phyloP scores from a whole-genome alignment of 139 green algal genomes.

The Chlamydomonas incerta region DNA sequence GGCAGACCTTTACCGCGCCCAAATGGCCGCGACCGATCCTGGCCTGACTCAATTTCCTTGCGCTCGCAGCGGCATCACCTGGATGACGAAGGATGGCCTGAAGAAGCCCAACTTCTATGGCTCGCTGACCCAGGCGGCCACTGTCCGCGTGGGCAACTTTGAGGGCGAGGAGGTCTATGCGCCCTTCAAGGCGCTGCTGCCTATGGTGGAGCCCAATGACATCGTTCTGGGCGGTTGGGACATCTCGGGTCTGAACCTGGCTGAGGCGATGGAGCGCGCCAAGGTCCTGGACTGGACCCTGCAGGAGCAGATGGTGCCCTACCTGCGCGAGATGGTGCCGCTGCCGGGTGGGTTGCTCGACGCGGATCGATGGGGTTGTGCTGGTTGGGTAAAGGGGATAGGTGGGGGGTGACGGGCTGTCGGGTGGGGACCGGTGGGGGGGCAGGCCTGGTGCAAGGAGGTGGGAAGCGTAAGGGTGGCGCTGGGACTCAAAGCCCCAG shows the following conservation, averaged over 20 bases:
- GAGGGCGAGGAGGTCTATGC: constrained; percentile 95
- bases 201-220: constrained; percentile 96
- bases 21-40: neutral
- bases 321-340: constrained; percentile 94
- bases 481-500: too few relatives aligned
- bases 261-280: constrained; percentile 93
- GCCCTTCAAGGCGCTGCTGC: constrained; percentile 92
- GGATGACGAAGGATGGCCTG: constrained; percentile 98
- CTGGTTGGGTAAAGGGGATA: too few relatives aligned
- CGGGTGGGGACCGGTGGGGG: too few relatives aligned
- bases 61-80: constrained; percentile 91
- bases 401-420: too few relatives aligned
- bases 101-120: constrained; percentile 98
- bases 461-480: too few relatives aligned
- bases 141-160: constrained; percentile 93
- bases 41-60: neutral
- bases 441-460: too few relatives aligned
- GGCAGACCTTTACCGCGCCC: neutral
- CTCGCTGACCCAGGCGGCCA: constrained; percentile 95
- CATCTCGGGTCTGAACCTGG: constrained; percentile 94
- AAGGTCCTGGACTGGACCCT: constrained; percentile 95
- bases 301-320: constrained; percentile 94
- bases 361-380: too few relatives aligned
- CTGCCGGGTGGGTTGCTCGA: constrained; percentile 77
- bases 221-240: constrained; percentile 98